These are phyloP conservation scores for Pecoramyces ruminantium DNA, from an alignment of 192 early-diverging fungal genomes.

Conservation along the genomic window DNA sequence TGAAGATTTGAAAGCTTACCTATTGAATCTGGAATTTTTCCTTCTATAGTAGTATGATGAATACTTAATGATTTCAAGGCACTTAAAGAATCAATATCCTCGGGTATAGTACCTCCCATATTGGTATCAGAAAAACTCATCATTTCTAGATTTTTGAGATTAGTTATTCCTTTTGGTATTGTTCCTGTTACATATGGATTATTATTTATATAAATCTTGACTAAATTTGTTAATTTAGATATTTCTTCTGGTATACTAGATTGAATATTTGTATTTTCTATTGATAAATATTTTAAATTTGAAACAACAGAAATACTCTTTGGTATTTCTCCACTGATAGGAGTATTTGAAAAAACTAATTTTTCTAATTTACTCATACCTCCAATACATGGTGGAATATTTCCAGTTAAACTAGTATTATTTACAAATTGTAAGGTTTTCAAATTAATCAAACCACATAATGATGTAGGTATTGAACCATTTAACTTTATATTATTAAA, in stretches of 20 bases:
- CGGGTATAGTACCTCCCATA: not conserved
- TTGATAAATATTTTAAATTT: not conserved
- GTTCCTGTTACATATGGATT: not conserved
- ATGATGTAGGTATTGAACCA: not conserved
- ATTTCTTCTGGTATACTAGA: not conserved
- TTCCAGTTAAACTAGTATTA: not conserved
- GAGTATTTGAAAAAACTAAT: not conserved
- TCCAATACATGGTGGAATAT: not conserved
- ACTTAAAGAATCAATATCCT: not conserved
- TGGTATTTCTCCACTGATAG: not conserved
- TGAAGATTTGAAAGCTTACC: not conserved
- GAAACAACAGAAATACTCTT: not conserved
- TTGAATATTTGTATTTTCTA: not conserved
- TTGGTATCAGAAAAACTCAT: not conserved
- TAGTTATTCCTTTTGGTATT: not conserved
- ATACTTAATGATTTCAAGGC: not conserved
- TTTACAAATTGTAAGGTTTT: not conserved
- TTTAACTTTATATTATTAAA: not conserved
- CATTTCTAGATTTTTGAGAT: not conserved
- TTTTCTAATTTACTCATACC: not conserved
- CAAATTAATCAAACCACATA: not conserved
- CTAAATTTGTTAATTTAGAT: not conserved
- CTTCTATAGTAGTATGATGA: not conserved
- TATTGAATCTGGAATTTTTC: not conserved
- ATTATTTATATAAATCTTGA: not conserved